Evolutionary conservation across 805 yeast species (phyloP).

Genomic region (Lipomyces mesembrius): DNA sequence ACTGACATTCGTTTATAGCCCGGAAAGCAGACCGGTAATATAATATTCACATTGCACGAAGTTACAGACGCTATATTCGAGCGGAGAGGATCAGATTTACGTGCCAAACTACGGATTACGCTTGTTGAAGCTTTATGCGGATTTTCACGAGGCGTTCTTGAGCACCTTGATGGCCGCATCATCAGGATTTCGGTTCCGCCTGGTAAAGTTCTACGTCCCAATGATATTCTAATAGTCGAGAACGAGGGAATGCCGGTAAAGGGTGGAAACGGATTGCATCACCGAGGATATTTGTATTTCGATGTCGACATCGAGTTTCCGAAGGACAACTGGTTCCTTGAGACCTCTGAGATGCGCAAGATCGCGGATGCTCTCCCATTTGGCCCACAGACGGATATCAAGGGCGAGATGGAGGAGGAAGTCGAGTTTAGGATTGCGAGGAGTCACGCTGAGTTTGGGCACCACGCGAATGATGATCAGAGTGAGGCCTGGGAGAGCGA

Average conservation of each 20-base stretch:
- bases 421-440: conserved; percentile 12
- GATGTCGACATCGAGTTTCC: conserved; percentile 80
- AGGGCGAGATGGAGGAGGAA: conserved; percentile 22
- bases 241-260: conserved; percentile 85
- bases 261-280: conserved; percentile 41
- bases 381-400: conserved; percentile 12
- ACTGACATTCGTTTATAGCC: conserved; percentile 40
- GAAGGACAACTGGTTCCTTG: conserved; percentile 80
- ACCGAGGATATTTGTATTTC: conserved; percentile 71
- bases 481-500: conserved; percentile 33
- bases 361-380: conserved; percentile 40
- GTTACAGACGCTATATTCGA: conserved; percentile 55
- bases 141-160: conserved; percentile 63
- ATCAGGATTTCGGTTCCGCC: conserved; percentile 61
- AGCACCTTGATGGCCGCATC: conserved; percentile 81
- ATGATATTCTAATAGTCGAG: conserved; percentile 64
- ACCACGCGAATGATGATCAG: conserved; percentile 9
- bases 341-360: conserved; percentile 59
- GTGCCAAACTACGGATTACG: conserved; percentile 62
- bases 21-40: conserved; percentile 77
- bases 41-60: conserved; percentile 64
- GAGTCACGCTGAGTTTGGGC: conserved; percentile 26
- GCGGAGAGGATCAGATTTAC: conserved; percentile 67
- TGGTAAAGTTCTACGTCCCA: conserved; percentile 83
- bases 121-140: conserved; percentile 87